phyloP scores from a whole-genome alignment of 371 early-diverging fungal species.

The Hamiltosporidium tvaerminnensis region DNA sequence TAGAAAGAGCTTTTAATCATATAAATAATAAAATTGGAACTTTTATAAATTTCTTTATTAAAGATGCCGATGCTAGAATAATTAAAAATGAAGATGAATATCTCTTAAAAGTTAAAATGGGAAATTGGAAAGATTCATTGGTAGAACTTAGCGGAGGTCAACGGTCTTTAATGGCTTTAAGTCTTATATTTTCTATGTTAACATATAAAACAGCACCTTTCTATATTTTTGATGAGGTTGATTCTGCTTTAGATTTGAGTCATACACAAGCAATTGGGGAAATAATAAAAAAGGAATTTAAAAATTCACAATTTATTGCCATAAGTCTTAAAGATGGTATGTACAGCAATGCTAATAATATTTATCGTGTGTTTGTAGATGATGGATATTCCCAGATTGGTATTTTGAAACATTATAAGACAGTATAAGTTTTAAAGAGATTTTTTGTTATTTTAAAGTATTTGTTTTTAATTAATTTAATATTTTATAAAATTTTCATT shows the following conservation, averaged over 20 bases:
- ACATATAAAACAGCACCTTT: slow-evolving; percentile 97
- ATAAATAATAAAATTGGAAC: slow-evolving; percentile 45
- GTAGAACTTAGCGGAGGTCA: slow-evolving; percentile 96
- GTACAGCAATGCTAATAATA: slow-evolving; percentile 74
- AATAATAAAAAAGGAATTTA: slow-evolving; percentile 76
- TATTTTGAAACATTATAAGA: too few species aligned
- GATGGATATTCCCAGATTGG: too few species aligned
- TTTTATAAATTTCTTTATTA: slow-evolving; percentile 40
- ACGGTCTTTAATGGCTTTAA: slow-evolving; percentile 79
- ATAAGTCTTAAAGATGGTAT: slow-evolving; percentile 98
- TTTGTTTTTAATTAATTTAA: too few species aligned
- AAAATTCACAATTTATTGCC: slow-evolving; percentile 89
- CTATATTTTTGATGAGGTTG: slow-evolving; percentile 99
- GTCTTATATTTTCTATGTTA: slow-evolving; percentile 79
- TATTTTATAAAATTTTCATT: too few species aligned
- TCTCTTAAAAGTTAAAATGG: slow-evolving; percentile 80
- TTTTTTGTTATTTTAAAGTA: too few species aligned
- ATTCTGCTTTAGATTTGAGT: slow-evolving; percentile 89
- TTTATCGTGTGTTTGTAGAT: background rate
- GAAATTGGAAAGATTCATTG: slow-evolving; percentile 86
- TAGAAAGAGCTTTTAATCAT: slow-evolving; percentile 50
- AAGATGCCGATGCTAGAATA: slow-evolving; percentile 31
- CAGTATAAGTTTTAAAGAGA: too few species aligned
- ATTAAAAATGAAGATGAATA: slow-evolving; percentile 56
- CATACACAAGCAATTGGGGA: slow-evolving; percentile 97